phyloP scores from a whole-genome alignment of 257 asterid species.

The Nemophila menziesii region DNA sequence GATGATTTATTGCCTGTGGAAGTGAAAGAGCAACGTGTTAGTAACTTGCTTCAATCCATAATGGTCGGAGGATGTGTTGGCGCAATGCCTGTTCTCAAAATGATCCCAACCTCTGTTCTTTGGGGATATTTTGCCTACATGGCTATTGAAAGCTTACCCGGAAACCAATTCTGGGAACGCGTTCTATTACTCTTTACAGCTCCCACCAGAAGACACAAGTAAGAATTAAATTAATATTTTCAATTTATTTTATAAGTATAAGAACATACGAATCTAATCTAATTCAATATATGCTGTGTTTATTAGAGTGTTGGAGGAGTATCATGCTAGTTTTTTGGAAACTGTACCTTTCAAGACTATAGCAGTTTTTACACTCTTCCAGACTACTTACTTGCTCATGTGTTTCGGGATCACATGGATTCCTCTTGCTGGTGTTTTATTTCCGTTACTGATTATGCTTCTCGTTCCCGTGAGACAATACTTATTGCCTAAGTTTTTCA shows the following conservation, averaged over 20 bases:
- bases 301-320: slow-evolving; percentile 15
- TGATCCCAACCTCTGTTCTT: slow-evolving; percentile 16
- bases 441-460: slow-evolving; percentile 18
- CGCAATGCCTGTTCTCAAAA: slow-evolving; percentile 17
- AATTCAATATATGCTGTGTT: not conserved
- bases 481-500: slow-evolving; percentile 12
- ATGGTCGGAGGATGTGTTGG: slow-evolving; percentile 23
- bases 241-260: too few species aligned
- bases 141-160: slow-evolving; percentile 20
- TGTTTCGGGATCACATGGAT: slow-evolving; percentile 20
- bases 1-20: slow-evolving; percentile 21
- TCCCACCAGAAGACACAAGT: slow-evolving; percentile 21
- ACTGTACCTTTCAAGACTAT: slow-evolving; percentile 18
- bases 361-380: slow-evolving; percentile 14
- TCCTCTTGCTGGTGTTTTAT: slow-evolving; percentile 16
- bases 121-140: slow-evolving; percentile 18
- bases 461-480: slow-evolving; percentile 16
- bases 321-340: slow-evolving; percentile 12
- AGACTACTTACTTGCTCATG: slow-evolving; percentile 14
- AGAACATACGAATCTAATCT: not conserved
- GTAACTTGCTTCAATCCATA: slow-evolving; percentile 18
- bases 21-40: slow-evolving; percentile 16
- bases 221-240: not conserved
- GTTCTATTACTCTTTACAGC: slow-evolving; percentile 14
- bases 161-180: slow-evolving; percentile 18